Conservation (phyloP, 495 filamentous ascomycete genomes). For the Umbilicaria muhlenbergii region DNA sequence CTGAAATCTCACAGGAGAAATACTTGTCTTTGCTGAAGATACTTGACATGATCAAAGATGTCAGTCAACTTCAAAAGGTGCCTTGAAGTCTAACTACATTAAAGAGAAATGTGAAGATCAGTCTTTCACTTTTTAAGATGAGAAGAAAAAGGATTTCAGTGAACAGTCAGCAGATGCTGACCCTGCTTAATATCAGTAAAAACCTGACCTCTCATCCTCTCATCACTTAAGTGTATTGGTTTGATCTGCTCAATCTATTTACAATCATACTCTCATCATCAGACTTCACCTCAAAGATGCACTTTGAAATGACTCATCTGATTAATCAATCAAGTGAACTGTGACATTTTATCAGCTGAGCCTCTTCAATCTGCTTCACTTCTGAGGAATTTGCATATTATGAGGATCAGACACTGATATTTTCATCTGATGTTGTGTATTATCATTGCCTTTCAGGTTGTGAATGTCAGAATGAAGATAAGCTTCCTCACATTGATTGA, state of each 20-base stretch:
- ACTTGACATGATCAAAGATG: neutral
- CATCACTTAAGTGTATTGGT: neutral
- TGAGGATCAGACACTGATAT: neutral
- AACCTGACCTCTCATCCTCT: neutral
- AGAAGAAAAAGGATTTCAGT: neutral
- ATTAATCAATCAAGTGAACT: neutral
- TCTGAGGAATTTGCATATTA: neutral
- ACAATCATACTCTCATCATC: neutral
- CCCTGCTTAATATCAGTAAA: neutral
- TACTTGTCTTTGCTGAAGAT: neutral
- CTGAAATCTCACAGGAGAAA: neutral
- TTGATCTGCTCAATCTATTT: neutral
- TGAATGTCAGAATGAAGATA: too few relatives aligned
- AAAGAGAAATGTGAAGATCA: neutral
- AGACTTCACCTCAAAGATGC: neutral
- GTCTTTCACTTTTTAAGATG: neutral
- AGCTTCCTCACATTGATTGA: too few relatives aligned
- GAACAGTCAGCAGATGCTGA: neutral
- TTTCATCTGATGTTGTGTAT: neutral
- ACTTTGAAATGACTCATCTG: constrained; percentile 1
- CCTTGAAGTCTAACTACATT: neutral
- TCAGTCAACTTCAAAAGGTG: neutral
- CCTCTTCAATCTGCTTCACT: neutral
- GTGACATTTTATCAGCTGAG: neutral
- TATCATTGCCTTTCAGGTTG: neutral